Percentiles rank a stretch among this genome's conserved stretches.
Conservation (phyloP, 768 basidiomycete species). For the Kondoa subrosea region DNA sequence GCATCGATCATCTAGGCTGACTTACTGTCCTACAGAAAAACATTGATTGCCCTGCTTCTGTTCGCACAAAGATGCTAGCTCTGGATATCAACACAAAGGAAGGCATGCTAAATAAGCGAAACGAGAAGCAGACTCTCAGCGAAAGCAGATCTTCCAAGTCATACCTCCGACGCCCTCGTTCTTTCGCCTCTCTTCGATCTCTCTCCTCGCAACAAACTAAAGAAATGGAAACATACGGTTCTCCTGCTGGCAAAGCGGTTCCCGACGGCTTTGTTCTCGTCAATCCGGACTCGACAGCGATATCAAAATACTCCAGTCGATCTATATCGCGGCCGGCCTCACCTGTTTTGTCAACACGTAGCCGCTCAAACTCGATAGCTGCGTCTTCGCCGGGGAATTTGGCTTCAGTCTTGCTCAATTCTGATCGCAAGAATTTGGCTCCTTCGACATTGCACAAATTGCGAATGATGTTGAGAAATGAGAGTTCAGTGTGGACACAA, state of each 20-base stretch:
- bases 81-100: slow-evolving; percentile 14
- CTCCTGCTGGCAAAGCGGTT: neutral
- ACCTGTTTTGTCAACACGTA: neutral
- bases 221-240: neutral
- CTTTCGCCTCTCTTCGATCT: slow-evolving; percentile 8
- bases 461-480: slow-evolving; percentile 68
- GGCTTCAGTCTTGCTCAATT: slow-evolving; percentile 4
- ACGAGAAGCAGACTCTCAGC: neutral
- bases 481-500: slow-evolving; percentile 78
- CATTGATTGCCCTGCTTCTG: slow-evolving; percentile 10
- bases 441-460: slow-evolving; percentile 56
- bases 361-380: slow-evolving; percentile 4
- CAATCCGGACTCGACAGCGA: neutral
- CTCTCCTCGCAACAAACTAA: neutral
- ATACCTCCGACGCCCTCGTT: neutral
- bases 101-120: slow-evolving; percentile 15
- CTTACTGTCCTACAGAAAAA: neutral
- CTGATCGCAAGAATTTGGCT: neutral
- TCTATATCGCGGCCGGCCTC: neutral
- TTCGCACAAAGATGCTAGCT: slow-evolving; percentile 10
- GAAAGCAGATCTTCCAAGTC: neutral
- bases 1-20: neutral
- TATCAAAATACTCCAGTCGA: neutral
- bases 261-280: slow-evolving; percentile 2
- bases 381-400: slow-evolving; percentile 2